Base-by-base conservation (phyloP, 1,284 basidiomycete genomes). In the Austroboletus niveus region DNA sequence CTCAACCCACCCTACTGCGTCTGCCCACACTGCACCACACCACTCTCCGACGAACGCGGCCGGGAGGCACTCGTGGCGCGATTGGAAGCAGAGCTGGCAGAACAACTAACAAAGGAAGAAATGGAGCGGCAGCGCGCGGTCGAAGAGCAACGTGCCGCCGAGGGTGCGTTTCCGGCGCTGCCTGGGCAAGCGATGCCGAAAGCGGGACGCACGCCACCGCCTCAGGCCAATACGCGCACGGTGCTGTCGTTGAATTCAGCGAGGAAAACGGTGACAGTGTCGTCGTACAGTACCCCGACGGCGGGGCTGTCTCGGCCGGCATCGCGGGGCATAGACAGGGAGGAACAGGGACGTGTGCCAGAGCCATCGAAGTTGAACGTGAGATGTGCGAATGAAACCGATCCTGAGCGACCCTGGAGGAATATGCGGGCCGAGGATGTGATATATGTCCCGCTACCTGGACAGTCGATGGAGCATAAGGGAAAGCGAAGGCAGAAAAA, bases 131-230 rank as follows among this genome's bases (percentile, higher is more conserved):
- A 77, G 48, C 72, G 71, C 20, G 75, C 64, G 7, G 64, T 72
- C 1, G 74, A 80, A 31, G 77, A 79, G 50, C 78, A 76, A 0
- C 73, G 75, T 12, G 65, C 67, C 11, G 77, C 78, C 0, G 78
- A 71, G 30, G 85, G 85, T 5, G 81, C 80, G 1, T 88, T 89
- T 62, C 86, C 87, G 12, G 70, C 73, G 14, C 75, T 88, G 20
- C 54, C 57, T 14, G 71, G 64, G 46, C 34, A 45, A 30, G 11
- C 1, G 24, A 20, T 22, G 44, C 6, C 22, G 44, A 48, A 49
- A 24, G 46, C 35, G 20, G 55, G 67, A 10, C 64, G 69, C 30
- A 55, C 44, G 11, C 54, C 69, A 5, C 63, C 69, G 24, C 45
- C 62, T 5, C 53, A 62, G 1, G 72, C 76, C 55, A 69, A 75